phyloP scores from a whole-genome alignment of 352 stramenopile species.

The Phytophthora brassicae region DNA sequence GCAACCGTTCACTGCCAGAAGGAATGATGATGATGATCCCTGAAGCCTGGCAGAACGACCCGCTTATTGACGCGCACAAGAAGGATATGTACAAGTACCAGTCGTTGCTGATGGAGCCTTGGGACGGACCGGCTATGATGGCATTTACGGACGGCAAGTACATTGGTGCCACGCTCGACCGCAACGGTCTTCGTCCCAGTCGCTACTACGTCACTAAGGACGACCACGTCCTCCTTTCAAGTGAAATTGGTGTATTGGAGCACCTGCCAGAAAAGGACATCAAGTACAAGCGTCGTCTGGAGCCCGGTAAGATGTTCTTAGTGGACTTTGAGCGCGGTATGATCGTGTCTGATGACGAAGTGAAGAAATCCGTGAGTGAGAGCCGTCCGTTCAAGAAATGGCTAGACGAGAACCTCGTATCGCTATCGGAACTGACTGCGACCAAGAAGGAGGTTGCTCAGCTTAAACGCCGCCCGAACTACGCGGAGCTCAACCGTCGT shows the following conservation, averaged over 20 bases:
- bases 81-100: slow-evolving; percentile 99
- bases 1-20: slow-evolving; percentile 92
- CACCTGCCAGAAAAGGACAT: slow-evolving; percentile 91
- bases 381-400: slow-evolving; percentile 91
- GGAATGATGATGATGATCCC: slow-evolving; percentile 99
- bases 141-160: slow-evolving; percentile 96
- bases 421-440: slow-evolving; percentile 75
- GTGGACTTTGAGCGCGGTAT: slow-evolving; percentile 94
- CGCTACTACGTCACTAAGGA: slow-evolving; percentile 98
- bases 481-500: slow-evolving; percentile 80
- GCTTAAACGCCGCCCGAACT: slow-evolving; percentile 42
- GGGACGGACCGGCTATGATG: slow-evolving; percentile 98
- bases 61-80: slow-evolving; percentile 89
- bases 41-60: slow-evolving; percentile 96
- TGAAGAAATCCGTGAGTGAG: slow-evolving; percentile 92
- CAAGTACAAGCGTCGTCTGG: slow-evolving; percentile 93
- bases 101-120: slow-evolving; percentile 96
- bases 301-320: slow-evolving; percentile 98
- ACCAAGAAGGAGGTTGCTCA: slow-evolving; percentile 23
- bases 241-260: slow-evolving; percentile 94
- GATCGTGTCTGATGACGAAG: slow-evolving; percentile 95
- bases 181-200: slow-evolving; percentile 94
- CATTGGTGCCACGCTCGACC: slow-evolving; percentile 96
- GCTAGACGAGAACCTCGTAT: slow-evolving; percentile 90
- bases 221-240: slow-evolving; percentile 94